Percentiles rank a stretch among this genome's conserved stretches.
Conservation (phyloP, 176 grass and related monocot species). For the Tillandsia fasciculata region DNA sequence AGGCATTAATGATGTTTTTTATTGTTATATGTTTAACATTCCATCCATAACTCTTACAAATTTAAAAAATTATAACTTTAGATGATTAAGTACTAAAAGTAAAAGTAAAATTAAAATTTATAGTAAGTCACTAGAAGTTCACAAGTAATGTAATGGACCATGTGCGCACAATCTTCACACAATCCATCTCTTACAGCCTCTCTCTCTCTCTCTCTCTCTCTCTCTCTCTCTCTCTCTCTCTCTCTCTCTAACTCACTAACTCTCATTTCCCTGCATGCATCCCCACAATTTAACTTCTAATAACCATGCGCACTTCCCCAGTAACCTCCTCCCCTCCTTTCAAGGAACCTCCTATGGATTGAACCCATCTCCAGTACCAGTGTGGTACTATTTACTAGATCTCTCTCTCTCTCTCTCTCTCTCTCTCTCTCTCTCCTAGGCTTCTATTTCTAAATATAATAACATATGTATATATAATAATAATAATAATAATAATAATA, state of each 20-base stretch:
- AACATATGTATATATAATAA: not conserved
- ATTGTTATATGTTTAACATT: too few relatives aligned
- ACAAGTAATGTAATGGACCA: too few relatives aligned
- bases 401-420: not conserved
- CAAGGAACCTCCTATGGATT: constrained; percentile 10
- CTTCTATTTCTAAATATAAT: not conserved
- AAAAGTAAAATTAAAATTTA: too few relatives aligned
- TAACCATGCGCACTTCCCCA: constrained; percentile 23
- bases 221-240: not conserved
- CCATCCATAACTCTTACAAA: too few relatives aligned
- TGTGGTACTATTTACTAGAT: not conserved
- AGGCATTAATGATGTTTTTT: too few relatives aligned
- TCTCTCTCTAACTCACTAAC: not conserved
- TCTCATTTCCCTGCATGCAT: constrained; percentile 9
- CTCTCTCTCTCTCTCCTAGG: not conserved
- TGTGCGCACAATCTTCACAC: too few relatives aligned
- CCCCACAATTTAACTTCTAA: constrained; percentile 22
- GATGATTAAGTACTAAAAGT: too few relatives aligned
- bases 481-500: not conserved
- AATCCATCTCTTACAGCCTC: not conserved
- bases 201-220: not conserved
- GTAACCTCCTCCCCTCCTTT: constrained; percentile 1
- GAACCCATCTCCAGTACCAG: constrained; percentile 25
- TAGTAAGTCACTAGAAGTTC: too few relatives aligned
- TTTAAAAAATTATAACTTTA: too few relatives aligned